A percentile compares a stretch with the other conserved stretches of the same genome.
phyloP scores from a whole-genome alignment of 768 basidiomycete species.

The Hericium rajendrae region DNA sequence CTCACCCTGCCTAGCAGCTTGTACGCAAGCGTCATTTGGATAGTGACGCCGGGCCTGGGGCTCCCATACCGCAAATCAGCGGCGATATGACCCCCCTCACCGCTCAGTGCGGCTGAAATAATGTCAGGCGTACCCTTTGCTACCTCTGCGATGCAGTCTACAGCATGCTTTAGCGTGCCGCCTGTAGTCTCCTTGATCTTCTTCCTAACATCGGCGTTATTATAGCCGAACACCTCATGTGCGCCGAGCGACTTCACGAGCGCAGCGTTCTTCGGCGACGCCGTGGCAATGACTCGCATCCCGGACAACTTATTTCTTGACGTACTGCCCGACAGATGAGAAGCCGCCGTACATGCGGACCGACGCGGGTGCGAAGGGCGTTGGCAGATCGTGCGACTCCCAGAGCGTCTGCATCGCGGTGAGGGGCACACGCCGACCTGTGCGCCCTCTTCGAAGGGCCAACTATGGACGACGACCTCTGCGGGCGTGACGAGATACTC shows the following conservation, averaged over 20 bases:
- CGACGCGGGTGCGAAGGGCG: not conserved
- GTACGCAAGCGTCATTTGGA: not conserved
- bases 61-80: not conserved
- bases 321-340: conserved; percentile 26
- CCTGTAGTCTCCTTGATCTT: conserved; percentile 17
- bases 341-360: conserved; percentile 14
- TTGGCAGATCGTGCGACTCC: conserved; percentile 6
- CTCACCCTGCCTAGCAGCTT: not conserved
- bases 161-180: conserved; percentile 9
- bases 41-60: not conserved
- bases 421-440: conserved; percentile 8
- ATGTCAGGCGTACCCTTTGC: not conserved
- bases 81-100: conserved; percentile 5
- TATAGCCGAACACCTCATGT: conserved; percentile 21
- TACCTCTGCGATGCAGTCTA: conserved; percentile 12
- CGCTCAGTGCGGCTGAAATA: conserved; percentile 4
- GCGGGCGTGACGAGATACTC: conserved; percentile 9
- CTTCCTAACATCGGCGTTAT: conserved; percentile 14
- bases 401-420: conserved; percentile 9
- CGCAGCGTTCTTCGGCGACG: conserved; percentile 23
- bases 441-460: conserved; percentile 12
- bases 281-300: conserved; percentile 23
- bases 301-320: conserved; percentile 20
- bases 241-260: conserved; percentile 26
- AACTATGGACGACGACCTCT: not conserved